Evolutionary conservation across 768 basidiomycete species (phyloP), one percentile per base, ranked within the genome.

Genomic region (Butyriboletus loyo): DNA sequence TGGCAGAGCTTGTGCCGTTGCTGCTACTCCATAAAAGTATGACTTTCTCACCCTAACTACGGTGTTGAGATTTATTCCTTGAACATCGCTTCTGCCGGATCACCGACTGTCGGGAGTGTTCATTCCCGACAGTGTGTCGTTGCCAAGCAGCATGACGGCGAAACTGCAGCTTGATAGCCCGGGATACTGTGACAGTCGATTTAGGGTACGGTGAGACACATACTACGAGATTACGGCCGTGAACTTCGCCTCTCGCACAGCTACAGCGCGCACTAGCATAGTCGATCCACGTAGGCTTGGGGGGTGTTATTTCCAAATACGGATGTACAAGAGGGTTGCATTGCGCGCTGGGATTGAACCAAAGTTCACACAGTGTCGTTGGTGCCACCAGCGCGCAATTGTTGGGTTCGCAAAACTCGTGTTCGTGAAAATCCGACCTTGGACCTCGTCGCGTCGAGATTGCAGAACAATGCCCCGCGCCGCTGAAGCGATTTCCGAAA

Each of bases 371-470:
- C 65, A 52, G 7, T 10, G 14, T 21, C 25, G 3, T 28, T 6
- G 19, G 53, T 41, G 66, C 62, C 64, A 64, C 61, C 45, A 55
- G 38, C 66, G 67, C 64, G 58, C 57, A 32, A 41, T 55, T 50
- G 57, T 57, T 58, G 37, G 28, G 28, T 45, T 49, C 40, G 45
- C 30, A 21, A 24, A 34, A 48, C 46, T 44, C 43, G 49, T 42
- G 50, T 46, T 54, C 21, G 51, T 44, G 41, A 35, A 59, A 32
- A 40, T 47, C n/a, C 27, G 41, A 55, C 48, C 46, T 51, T 49
- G 38, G 19, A 46, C 21, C 9, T 57, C 46, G 51, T 60, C 64
- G 58, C 64, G 58, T 42, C 38, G 14, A 35, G 9, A 48, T 15
- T 47, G 13, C 19, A 14, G 27, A 22, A 54, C 50, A 5, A 69